Percentiles rank a stretch among this genome's conserved stretches.
Evolutionary conservation across 2,329 filamentous ascomycete genomes (phyloP).

Genomic region (Metarhizium anisopliae): DNA sequence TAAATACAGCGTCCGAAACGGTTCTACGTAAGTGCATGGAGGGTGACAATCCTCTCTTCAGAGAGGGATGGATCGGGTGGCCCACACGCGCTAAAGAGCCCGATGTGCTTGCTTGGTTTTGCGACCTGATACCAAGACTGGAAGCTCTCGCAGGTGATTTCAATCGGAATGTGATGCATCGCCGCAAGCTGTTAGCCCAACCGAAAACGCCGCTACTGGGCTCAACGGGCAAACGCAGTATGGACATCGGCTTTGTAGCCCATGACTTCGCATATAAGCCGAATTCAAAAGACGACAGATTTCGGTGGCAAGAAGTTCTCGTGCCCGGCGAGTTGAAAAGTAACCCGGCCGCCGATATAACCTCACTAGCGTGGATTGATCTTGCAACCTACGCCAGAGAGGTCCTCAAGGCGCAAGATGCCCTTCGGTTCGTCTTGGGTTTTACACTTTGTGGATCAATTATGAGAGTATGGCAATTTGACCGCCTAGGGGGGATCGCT

Average conservation of each 20-base stretch:
- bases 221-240: constrained; percentile 13
- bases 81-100: constrained; percentile 23
- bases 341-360: constrained; percentile 23
- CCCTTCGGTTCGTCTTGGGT: constrained; percentile 32
- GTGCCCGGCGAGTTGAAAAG: constrained; percentile 37
- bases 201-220: constrained; percentile 16
- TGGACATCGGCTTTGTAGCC: constrained; percentile 8
- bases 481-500: constrained; percentile 33
- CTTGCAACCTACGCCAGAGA: constrained; percentile 33
- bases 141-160: constrained; percentile 15
- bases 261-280: constrained; percentile 5
- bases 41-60: constrained; percentile 21
- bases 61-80: constrained; percentile 24
- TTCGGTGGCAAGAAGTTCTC: constrained; percentile 32
- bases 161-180: constrained; percentile 9
- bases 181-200: constrained; percentile 17
- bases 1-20: constrained; percentile 20
- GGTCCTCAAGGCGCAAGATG: constrained; percentile 27
- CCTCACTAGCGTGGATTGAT: constrained; percentile 28
- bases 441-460: constrained; percentile 35
- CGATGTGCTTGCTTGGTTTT: constrained; percentile 26
- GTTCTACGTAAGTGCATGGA: constrained; percentile 25
- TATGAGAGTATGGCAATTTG: constrained; percentile 36
- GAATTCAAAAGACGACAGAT: constrained; percentile 16
- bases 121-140: constrained; percentile 18